phyloP scores from a whole-genome alignment of 179 eudicot species.

The Carnegiea gigantea region DNA sequence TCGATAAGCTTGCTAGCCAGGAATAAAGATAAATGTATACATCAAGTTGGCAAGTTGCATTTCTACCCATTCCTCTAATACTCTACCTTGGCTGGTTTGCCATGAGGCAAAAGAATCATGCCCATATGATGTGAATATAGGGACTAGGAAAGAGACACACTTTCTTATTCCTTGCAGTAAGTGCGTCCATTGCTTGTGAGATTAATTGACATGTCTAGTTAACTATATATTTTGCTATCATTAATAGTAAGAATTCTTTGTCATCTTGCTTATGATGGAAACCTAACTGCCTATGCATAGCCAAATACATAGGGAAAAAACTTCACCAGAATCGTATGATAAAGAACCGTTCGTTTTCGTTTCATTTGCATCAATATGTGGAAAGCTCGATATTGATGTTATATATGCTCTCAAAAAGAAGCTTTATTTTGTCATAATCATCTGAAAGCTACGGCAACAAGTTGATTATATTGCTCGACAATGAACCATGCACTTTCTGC shows the following conservation, averaged over 20 bases:
- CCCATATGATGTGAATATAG: not conserved
- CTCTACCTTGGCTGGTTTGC: not conserved
- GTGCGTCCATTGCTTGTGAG: not conserved
- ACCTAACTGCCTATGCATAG: not conserved
- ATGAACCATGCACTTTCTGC: too few relatives aligned
- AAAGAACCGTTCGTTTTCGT: not conserved
- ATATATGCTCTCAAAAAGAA: not conserved
- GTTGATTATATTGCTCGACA: not conserved
- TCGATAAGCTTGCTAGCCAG: constrained; percentile 2
- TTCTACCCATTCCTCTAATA: not conserved
- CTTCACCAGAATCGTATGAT: not conserved
- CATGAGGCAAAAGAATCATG: not conserved
- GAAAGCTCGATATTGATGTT: not conserved
- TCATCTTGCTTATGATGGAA: not conserved
- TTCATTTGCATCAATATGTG: not conserved
- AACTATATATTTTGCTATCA: not conserved
- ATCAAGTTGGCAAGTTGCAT: not conserved
- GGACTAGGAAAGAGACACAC: not conserved
- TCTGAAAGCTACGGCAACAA: not conserved
- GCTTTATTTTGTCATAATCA: constrained; percentile 6
- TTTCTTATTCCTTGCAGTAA: not conserved
- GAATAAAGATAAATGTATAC: not conserved
- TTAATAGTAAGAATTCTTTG: not conserved
- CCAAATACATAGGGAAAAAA: not conserved
- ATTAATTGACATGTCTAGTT: not conserved